Evolutionary conservation across 192 early-diverging fungal genomes (phyloP).

Genomic region (Backusella sp.): DNA sequence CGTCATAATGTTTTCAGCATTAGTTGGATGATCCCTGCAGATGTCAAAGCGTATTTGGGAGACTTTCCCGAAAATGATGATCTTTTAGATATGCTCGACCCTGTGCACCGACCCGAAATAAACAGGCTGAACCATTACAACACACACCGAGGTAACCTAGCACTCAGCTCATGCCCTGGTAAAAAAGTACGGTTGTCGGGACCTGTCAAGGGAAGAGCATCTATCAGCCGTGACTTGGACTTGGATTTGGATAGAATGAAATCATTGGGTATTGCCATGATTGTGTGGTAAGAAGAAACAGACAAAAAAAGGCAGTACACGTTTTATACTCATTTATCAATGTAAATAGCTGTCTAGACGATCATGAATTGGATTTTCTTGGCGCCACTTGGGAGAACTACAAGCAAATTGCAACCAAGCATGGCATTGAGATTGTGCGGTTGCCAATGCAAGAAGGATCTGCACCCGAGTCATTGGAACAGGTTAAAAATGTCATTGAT

Average conservation of each 20-base stretch:
- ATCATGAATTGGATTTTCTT: slow-evolving; percentile 62
- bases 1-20: not conserved
- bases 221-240: slow-evolving; percentile 68
- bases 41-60: slow-evolving; percentile 13
- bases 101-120: not conserved
- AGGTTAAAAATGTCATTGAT: slow-evolving; percentile 54
- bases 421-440: slow-evolving; percentile 59
- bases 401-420: slow-evolving; percentile 42
- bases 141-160: slow-evolving; percentile 56
- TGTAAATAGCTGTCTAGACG: slow-evolving; percentile 59
- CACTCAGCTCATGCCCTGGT: slow-evolving; percentile 72
- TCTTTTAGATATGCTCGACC: slow-evolving; percentile 21
- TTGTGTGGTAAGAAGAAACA: slow-evolving; percentile 58
- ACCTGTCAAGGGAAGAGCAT: slow-evolving; percentile 66
- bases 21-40: slow-evolving; percentile 31
- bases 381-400: slow-evolving; percentile 68
- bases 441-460: slow-evolving; percentile 72
- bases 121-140: not conserved
- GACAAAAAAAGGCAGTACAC: not conserved
- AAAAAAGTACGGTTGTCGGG: slow-evolving; percentile 75
- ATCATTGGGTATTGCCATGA: slow-evolving; percentile 51
- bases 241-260: slow-evolving; percentile 67
- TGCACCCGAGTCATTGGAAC: slow-evolving; percentile 55
- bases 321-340: not conserved
- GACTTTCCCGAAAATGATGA: slow-evolving; percentile 13